phyloP scores from a whole-genome alignment of 2,329 filamentous ascomycete genomes.

The Pyrenochaeta sp. region DNA sequence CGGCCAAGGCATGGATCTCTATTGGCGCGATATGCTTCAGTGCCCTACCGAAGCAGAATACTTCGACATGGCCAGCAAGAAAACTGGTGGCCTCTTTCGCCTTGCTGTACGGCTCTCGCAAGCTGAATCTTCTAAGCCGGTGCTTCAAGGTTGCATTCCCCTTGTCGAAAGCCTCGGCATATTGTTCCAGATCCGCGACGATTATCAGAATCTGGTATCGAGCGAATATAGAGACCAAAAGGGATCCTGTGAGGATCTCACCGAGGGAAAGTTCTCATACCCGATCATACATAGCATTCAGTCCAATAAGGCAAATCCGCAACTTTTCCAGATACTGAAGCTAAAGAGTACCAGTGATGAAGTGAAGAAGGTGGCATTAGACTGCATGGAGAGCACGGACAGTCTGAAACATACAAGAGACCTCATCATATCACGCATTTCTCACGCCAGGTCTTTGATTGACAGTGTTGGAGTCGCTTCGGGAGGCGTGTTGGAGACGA shows the following conservation, averaged over 20 bases:
- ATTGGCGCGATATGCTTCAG: too few relatives aligned
- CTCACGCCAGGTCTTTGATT: background rate
- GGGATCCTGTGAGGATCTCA: constrained; percentile 89
- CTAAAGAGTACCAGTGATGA: background rate
- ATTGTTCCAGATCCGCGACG: constrained; percentile 81
- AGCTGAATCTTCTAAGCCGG: background rate
- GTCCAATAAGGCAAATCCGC: background rate
- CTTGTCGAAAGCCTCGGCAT: constrained; percentile 1
- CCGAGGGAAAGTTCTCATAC: constrained; percentile 86
- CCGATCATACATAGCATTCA: constrained; percentile 2
- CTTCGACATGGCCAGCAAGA: too few relatives aligned
- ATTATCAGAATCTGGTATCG: constrained; percentile 80
- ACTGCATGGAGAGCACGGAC: background rate
- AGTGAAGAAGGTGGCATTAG: background rate
- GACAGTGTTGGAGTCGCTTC: background rate
- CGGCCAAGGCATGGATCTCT: too few relatives aligned
- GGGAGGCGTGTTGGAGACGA: background rate
- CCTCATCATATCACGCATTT: background rate
- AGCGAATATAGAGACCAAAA: constrained; percentile 78
- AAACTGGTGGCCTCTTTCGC: too few relatives aligned
- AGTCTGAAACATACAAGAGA: background rate
- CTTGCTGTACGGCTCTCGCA: background rate
- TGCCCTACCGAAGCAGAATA: too few relatives aligned
- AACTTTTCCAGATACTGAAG: background rate
- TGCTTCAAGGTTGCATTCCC: background rate